A percentile compares a stretch with the other conserved stretches of the same genome.
phyloP scores from a whole-genome alignment of 2,329 filamentous ascomycete genomes.

The Colletotrichum shisoi region DNA sequence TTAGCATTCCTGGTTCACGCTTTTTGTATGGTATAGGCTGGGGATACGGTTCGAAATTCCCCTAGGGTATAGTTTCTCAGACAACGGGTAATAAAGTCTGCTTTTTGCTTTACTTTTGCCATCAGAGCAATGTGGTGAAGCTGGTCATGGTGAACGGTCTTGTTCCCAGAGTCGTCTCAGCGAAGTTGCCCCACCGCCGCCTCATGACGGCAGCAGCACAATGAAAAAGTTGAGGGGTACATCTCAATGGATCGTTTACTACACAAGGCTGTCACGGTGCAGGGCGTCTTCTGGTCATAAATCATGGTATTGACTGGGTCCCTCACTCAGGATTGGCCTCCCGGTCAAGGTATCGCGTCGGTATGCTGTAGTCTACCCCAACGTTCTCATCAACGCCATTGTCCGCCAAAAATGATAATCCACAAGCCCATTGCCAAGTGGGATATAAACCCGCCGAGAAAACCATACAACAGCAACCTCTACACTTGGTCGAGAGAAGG shows the following conservation, averaged over 20 bases:
- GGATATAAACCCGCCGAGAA: neutral
- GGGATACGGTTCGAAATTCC: slow-evolving; percentile 20
- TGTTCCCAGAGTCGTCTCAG: neutral
- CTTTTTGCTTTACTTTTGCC: neutral
- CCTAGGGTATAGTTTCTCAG: slow-evolving; percentile 30
- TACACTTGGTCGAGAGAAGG: neutral
- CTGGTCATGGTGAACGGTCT: neutral
- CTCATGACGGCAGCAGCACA: neutral
- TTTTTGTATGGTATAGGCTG: slow-evolving; percentile 36
- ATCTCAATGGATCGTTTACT: neutral
- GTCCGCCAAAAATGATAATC: neutral
- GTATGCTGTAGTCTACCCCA: neutral
- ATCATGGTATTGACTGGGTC: neutral
- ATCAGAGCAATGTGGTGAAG: neutral
- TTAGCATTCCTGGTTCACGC: slow-evolving; percentile 12
- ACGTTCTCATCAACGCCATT: neutral
- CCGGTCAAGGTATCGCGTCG: neutral
- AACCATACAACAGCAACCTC: neutral
- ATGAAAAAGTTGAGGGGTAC: no score
- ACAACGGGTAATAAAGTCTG: slow-evolving; percentile 1
- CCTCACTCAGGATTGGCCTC: neutral
- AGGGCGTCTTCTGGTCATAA: slow-evolving; percentile 4
- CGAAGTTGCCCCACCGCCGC: neutral
- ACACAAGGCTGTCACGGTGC: neutral
- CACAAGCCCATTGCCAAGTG: neutral